Conservation (phyloP, 768 basidiomycete species). For the Calocybe cyanea region DNA sequence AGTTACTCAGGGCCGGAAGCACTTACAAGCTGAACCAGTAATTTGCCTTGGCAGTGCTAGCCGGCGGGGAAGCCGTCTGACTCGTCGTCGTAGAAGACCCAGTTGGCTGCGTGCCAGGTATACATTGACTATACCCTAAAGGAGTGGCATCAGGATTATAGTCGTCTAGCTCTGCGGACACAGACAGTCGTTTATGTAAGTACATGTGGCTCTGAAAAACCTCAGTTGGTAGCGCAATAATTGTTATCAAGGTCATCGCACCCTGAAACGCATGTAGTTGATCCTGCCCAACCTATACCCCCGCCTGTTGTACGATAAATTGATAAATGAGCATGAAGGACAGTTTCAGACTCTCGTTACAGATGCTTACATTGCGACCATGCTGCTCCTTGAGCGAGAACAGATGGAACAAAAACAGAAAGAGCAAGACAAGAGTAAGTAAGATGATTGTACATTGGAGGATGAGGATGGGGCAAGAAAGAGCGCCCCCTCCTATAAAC, state of each 20-base stretch:
- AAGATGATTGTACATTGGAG: background rate
- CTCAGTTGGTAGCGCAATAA: background rate
- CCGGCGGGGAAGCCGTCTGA: background rate
- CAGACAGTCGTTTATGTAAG: slow-evolving; percentile 26
- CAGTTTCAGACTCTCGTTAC: background rate
- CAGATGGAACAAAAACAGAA: slow-evolving; percentile 6
- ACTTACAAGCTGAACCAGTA: slow-evolving; percentile 60
- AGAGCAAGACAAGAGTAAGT: slow-evolving; percentile 7
- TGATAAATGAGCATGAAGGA: background rate
- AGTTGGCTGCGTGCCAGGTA: slow-evolving; percentile 20
- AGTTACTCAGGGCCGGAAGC: background rate
- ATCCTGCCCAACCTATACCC: slow-evolving; percentile 35
- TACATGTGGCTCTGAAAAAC: slow-evolving; percentile 18
- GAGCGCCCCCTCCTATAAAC: background rate
- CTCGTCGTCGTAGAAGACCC: slow-evolving; percentile 17
- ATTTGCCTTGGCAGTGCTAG: slow-evolving; percentile 24
- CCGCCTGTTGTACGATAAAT: slow-evolving; percentile 14
- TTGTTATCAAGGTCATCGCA: slow-evolving; percentile 9
- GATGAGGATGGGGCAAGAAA: background rate
- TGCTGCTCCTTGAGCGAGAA: slow-evolving; percentile 14
- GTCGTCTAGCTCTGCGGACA: background rate
- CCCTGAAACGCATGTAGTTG: slow-evolving; percentile 39
- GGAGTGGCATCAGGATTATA: background rate
- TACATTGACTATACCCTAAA: slow-evolving; percentile 39
- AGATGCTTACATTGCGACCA: slow-evolving; percentile 17